Base-by-base conservation (phyloP, 1,284 basidiomycete genomes). In the Xerocomus minutiporus region DNA sequence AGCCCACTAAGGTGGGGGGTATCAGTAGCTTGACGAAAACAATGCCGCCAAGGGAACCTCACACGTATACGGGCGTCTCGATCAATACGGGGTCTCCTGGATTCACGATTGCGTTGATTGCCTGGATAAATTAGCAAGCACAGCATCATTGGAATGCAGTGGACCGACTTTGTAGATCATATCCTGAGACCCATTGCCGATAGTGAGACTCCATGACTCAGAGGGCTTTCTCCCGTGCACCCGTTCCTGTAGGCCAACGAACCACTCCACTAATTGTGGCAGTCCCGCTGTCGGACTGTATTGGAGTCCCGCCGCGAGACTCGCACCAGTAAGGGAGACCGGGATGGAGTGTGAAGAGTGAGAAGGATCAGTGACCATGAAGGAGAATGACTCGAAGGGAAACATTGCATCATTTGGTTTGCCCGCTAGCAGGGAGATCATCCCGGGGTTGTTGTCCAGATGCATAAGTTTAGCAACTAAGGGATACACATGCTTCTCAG, bases 361-460 rank as follows among this genome's bases (percentile, higher is more conserved):
- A 28, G 63, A 70, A 1, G 80, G 84, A 25, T 77, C 77, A 20
- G 75, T 75, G 23, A 75, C 46, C 8, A 75, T 80, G 63, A 90
- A 78, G 45, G 78, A 81, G 58, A 97, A 72, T 1, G 83, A 83
- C 8, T 84, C 83, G 68, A 98, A 88, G 1, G 95, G 95, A 73
- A 97, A 97, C 15, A 91, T 91, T 4, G 78, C 73, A n/a, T 86
- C 81, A 66, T 96, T 96, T 25, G 96, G 96, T 71, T 90, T 90
- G 42, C 88, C 88, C 0, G 86, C 84, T 20, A 93, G 81, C 53
- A 97, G 77, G 15, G 92, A 94, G 51, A 97, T 86, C 58, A 96
- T 73, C 4, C 89, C 91, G 0, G 92, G 91, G 1, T 73, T 77
- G 20, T 73, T 71, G 71, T 97, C 94, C 43, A 93, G 77, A 0